Evolutionary conservation across 2,329 filamentous ascomycete species (phyloP).

Genomic region (Thermoascus crustaceus): DNA sequence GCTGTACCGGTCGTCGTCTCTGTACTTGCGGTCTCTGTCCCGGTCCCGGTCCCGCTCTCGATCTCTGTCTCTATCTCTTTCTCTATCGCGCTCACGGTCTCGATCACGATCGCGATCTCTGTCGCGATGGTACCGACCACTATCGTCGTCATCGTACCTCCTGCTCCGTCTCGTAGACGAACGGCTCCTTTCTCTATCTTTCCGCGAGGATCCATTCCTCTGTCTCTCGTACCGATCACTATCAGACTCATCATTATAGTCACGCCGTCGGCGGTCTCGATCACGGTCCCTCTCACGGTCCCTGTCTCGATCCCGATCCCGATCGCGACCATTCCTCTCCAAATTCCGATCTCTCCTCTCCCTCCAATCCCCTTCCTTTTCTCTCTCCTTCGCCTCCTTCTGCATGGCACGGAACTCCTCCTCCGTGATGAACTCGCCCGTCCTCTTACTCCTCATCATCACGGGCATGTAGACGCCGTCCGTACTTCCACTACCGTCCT

Average conservation of each 20-base stretch:
- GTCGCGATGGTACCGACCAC: slow-evolving; percentile 16
- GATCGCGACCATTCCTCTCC: slow-evolving; percentile 29
- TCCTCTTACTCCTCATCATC: slow-evolving; percentile 52
- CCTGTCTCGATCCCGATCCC: slow-evolving; percentile 23
- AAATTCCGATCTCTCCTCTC: slow-evolving; percentile 38
- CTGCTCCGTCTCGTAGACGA: slow-evolving; percentile 28
- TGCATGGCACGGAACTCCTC: slow-evolving; percentile 49
- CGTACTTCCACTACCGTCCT: slow-evolving; percentile 29
- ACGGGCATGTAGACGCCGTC: slow-evolving; percentile 54
- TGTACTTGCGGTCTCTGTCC: slow-evolving; percentile 21
- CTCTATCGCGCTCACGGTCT: slow-evolving; percentile 20
- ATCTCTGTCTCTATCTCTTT: slow-evolving; percentile 21
- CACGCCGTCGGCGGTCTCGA: slow-evolving; percentile 18
- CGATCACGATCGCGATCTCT: slow-evolving; percentile 25
- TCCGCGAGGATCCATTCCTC: slow-evolving; percentile 30
- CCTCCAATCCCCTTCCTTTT: slow-evolving; percentile 38
- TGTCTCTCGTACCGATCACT: slow-evolving; percentile 28
- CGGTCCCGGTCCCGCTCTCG: slow-evolving; percentile 13
- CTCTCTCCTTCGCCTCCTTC: slow-evolving; percentile 41
- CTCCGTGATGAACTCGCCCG: slow-evolving; percentile 55
- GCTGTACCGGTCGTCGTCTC: slow-evolving; percentile 25
- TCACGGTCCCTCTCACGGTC: slow-evolving; percentile 4
- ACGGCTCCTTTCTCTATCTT: slow-evolving; percentile 30
- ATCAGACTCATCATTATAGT: slow-evolving; percentile 23
- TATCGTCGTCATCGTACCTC: slow-evolving; percentile 30